Evolutionary conservation across 2,329 filamentous ascomycete species (phyloP), one percentile per base, ranked within the genome.

Genomic region (Botrytis medusae): DNA sequence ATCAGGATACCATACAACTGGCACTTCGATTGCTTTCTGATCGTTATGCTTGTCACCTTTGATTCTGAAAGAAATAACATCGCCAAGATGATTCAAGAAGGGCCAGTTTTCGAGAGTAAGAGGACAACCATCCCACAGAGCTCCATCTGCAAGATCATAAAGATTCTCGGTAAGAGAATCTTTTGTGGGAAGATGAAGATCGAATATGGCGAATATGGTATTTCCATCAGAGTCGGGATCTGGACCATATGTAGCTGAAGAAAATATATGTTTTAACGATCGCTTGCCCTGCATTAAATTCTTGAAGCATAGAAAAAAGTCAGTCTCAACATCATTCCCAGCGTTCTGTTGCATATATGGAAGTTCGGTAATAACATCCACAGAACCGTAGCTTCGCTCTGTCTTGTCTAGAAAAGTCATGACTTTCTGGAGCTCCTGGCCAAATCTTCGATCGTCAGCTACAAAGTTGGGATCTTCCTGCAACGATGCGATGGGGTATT

Each of bases 321-420:
- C 75, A 37, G 77, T 48, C 48, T 79, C 78, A 5, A 77, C 37
- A 79, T 81, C 18, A 85, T 82, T 73, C 0, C 67, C 37, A 22
- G 12, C 8, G 74, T 78, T n/a, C 10, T 64, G 64, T 71, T 73
- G 77, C 57, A 76, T 74, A n/a, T 81, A 77, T 8, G 67, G 73
- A 44, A 78, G 73, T 14, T 76, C 75, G 25, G 84, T 80, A 9
- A 90, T 79, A 8, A 83, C 81, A 72, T 88, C 87, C 34, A 85
- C 85, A 0, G 86, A 87, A 22, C 87, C 89, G 75, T 90, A 90
- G 61, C 85, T 87, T 61, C 90, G 85, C 40, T 90, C 87, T 0
- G 89, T 89, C 16, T 81, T 82, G 73, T 91, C 89, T 4, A 91
- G 83, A 74, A 91, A 91, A 16, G 88, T 89, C 83, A 91, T 86